Evolutionary conservation across 2,329 filamentous ascomycete species (phyloP).

Genomic region (Fusarium sambucinum): DNA sequence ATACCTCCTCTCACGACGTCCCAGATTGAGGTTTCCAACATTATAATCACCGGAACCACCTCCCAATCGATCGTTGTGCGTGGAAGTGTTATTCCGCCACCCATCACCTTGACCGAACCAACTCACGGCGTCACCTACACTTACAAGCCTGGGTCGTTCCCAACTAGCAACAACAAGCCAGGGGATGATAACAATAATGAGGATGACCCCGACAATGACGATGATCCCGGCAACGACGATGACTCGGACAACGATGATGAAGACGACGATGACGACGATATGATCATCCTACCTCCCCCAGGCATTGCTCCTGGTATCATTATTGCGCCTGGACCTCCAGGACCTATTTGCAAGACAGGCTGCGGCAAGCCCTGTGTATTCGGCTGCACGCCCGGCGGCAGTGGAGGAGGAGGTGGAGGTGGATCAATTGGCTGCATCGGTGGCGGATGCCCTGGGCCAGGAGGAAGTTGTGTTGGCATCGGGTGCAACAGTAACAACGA

Average conservation of each 20-base stretch:
- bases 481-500: neutral
- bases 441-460: neutral
- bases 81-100: conserved; percentile 5
- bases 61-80: conserved; percentile 12
- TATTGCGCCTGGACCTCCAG: neutral
- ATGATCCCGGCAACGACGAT: neutral
- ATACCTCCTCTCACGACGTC: conserved; percentile 21
- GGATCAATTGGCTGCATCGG: neutral
- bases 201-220: too few species aligned
- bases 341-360: neutral
- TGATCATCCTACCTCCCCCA: neutral
- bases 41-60: conserved; percentile 14
- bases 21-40: conserved; percentile 22
- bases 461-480: neutral
- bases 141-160: neutral
- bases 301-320: neutral
- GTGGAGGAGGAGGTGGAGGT: neutral
- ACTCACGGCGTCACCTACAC: neutral
- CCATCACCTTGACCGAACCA: neutral
- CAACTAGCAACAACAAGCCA: neutral
- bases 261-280: neutral
- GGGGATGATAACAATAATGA: too few species aligned
- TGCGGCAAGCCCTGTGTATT: neutral
- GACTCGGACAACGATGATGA: neutral
- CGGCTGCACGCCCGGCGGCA: neutral